Evolutionary conservation across 768 basidiomycete genomes (phyloP).

Genomic region (Hygrocybe coccinea): DNA sequence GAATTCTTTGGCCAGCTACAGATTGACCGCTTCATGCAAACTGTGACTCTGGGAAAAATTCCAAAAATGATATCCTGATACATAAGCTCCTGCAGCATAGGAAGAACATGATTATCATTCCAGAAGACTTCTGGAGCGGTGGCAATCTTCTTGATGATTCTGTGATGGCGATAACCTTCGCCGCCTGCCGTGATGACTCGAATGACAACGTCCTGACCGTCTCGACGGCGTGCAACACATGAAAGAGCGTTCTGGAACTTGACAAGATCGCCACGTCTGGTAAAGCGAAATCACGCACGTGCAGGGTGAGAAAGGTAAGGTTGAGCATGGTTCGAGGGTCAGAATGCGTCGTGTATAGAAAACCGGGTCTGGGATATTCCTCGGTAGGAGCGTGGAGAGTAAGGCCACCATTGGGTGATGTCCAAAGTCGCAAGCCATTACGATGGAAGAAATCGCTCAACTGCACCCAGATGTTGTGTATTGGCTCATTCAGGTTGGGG

Average conservation of each 20-base stretch:
- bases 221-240: conserved; percentile 8
- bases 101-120: conserved; percentile 18
- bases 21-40: conserved; percentile 3
- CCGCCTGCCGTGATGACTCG: conserved; percentile 5
- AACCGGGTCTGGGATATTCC: neutral
- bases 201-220: conserved; percentile 12
- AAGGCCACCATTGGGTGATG: neutral
- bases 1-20: conserved; percentile 20
- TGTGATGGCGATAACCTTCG: conserved; percentile 9
- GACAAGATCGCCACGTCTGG: neutral
- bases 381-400: neutral
- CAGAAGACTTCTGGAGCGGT: neutral
- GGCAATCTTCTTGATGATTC: conserved; percentile 13
- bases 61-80: conserved; percentile 22
- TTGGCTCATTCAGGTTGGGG: neutral
- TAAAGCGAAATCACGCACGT: neutral
- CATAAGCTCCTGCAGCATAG: conserved; percentile 16
- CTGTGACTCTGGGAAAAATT: conserved; percentile 18
- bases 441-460: neutral
- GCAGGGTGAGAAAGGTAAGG: neutral
- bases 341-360: conserved; percentile 1
- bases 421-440: neutral
- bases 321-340: neutral
- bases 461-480: neutral
- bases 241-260: conserved; percentile 7